Base-by-base conservation (phyloP, 345 rosid genomes). In the Lumnitzera littorea region DNA sequence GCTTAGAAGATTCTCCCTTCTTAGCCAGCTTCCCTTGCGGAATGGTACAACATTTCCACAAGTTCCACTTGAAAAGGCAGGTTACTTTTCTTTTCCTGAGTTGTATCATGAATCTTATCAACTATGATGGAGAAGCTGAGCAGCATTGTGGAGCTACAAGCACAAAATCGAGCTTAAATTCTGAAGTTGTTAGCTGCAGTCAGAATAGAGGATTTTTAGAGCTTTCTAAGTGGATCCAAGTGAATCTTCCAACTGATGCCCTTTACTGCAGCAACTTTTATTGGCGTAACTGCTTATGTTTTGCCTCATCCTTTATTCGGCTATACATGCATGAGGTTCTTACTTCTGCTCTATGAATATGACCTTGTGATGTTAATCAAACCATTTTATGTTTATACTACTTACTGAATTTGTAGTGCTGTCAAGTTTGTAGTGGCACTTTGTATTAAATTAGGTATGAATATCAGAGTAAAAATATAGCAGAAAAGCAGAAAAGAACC, bases 1-100 rank as follows among this genome's bases (percentile, higher is more conserved):
- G 69, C 75, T 73, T 89, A 66, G 95, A 89, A 62, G 88, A 81
- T 51, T 89, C 91, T 36, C 96, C 96, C n/a, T 89, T 92, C 80
- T 51, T 68, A 66, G 62, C 46, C 66, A 66, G 76, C 71, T 51
- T 76, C 61, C 67, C 63, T 72, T 73, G 74, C 63, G 78, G 67
- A 54, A 75, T 82, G 49, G 54, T 50, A 50, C 51, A 48, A 60
- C 55, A 48, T 53, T 55, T 68, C 16, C 62, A 62, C 69, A 70
- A 78, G 54, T 29, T 9, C 48, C 94, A 89, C 71, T 69, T 87
- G 72, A 84, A 78, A 67, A 84, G 98, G 62, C 82, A 68, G 66
- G 76, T 87, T 66, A 65, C 83, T 62, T 82, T 82, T 63, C 79
- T 92, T 68, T 82, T 85, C 76, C 66, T 89, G 55, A 80, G 84